Evolutionary conservation across 179 eudicot genomes (phyloP).

Genomic region (Heliamphora ciliata): DNA sequence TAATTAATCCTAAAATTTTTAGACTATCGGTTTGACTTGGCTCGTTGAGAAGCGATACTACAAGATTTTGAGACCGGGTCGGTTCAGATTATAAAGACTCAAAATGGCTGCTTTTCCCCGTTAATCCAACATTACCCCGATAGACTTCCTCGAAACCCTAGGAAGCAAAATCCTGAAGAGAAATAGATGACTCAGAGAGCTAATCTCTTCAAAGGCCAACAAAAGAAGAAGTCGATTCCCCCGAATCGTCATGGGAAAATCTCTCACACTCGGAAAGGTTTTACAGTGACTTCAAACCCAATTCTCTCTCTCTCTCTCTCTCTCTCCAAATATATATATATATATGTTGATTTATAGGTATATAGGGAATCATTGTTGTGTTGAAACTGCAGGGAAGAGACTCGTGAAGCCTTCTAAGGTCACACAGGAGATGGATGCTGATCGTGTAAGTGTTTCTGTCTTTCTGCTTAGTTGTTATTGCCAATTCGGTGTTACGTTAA

Average conservation of each 20-base stretch:
- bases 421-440: slow-evolving; percentile 57
- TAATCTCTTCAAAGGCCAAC: slow-evolving; percentile 64
- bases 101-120: too few relatives aligned
- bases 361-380: background rate
- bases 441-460: slow-evolving; percentile 31
- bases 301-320: background rate
- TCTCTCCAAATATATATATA: background rate
- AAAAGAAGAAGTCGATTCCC: slow-evolving; percentile 59
- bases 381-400: slow-evolving; percentile 52
- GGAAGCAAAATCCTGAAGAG: slow-evolving; percentile 2
- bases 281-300: background rate
- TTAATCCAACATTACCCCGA: background rate
- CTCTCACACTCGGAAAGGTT: slow-evolving; percentile 63
- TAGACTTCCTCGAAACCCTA: slow-evolving; percentile 6
- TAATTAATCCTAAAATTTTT: too few relatives aligned
- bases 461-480: background rate
- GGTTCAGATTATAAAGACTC: too few relatives aligned
- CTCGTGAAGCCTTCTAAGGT: slow-evolving; percentile 58
- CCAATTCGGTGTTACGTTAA: background rate
- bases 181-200: slow-evolving; percentile 69
- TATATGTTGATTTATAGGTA: background rate
- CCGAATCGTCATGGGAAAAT: slow-evolving; percentile 70
- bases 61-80: too few relatives aligned
- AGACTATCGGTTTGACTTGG: too few relatives aligned
- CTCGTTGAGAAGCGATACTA: too few relatives aligned